phyloP scores from a whole-genome alignment of 768 basidiomycete genomes.

The Tulasnella sp. region DNA sequence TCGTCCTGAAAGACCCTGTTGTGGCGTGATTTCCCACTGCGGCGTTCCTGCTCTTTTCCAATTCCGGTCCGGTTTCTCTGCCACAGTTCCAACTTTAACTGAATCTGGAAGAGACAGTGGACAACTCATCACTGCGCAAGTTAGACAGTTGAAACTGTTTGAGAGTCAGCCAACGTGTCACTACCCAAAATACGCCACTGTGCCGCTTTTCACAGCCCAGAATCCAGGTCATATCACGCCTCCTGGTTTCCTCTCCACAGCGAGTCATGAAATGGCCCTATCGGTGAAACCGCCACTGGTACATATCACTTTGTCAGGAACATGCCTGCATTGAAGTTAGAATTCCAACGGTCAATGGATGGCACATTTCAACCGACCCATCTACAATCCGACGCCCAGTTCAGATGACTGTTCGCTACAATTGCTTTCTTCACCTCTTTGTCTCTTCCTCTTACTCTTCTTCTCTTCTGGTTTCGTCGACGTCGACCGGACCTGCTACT shows the following conservation, averaged over 20 bases:
- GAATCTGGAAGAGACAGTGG: background rate
- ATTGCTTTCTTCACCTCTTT: background rate
- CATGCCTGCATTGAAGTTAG: background rate
- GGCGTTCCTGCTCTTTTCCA: background rate
- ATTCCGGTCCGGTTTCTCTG: background rate
- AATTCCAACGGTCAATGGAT: background rate
- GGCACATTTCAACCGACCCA: background rate
- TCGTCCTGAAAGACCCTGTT: background rate
- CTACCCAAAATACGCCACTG: no score
- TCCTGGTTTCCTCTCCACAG: background rate
- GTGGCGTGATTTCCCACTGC: background rate
- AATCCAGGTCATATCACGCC: background rate
- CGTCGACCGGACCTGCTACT: constrained; percentile 1
- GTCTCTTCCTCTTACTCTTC: background rate
- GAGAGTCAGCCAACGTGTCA: no score
- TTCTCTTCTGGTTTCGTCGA: background rate
- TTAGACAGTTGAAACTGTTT: background rate
- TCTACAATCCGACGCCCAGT: background rate
- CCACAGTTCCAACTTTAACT: background rate
- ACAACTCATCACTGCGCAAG: background rate
- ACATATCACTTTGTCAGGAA: background rate
- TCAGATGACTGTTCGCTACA: background rate
- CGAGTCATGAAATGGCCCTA: background rate
- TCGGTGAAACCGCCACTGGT: background rate
- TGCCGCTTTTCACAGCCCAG: no score